Base-by-base conservation (phyloP, 2,329 filamentous ascomycete species). In the Aspergillus tubingensis region DNA sequence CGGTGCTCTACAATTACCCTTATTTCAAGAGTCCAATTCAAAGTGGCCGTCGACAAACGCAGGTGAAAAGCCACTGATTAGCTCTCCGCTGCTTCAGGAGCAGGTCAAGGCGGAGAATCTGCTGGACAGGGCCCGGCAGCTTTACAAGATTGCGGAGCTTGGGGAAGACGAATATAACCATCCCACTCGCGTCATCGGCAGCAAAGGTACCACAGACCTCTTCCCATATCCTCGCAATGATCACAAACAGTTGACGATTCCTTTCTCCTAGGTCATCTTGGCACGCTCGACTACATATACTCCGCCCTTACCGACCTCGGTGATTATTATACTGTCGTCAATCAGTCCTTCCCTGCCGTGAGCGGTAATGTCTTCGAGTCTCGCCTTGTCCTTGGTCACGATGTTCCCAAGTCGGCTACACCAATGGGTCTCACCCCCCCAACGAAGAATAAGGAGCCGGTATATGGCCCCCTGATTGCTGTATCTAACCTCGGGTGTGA, bases 151-250 rank as follows among this genome's bases (percentile, higher is more conserved):
- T 58, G 88, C 88, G 0, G 79, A 87, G 72, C 77, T 82, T 55
- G 82, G 83, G 10, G 77, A 83, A 62, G 78, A 82, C 1, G 86
- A 90, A 63, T 89, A 86, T 69, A 84, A 84, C 62, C 88, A 88
- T 67, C 88, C 88, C 1, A 91, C 88, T 1, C 83, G 88, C 56
- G 88, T 91, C 21, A 90, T 91, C 65, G 88, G 88, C 30, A 89
- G 86, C 63, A 70, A 83, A 71, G 86, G 86, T 87, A 75, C 10
- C 1, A 13, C 10, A 13, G 8, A 11, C 1, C n/a, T n/a, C 11
- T 17, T 19, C 5, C 3, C n/a, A n/a, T 21, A 2, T 5, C 6
- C 36, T 13, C 21, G 7, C 3, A 19, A 19, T 19, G 19, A 19
- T 19, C 19, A 19, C 19, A 19, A 19, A 19, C 19, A 19, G 19